A percentile compares a stretch with the other conserved stretches of the same genome.
These are phyloP conservation scores for Flammula alnicola DNA, from an alignment of 1,284 basidiomycete genomes.

Conservation along the genomic window DNA sequence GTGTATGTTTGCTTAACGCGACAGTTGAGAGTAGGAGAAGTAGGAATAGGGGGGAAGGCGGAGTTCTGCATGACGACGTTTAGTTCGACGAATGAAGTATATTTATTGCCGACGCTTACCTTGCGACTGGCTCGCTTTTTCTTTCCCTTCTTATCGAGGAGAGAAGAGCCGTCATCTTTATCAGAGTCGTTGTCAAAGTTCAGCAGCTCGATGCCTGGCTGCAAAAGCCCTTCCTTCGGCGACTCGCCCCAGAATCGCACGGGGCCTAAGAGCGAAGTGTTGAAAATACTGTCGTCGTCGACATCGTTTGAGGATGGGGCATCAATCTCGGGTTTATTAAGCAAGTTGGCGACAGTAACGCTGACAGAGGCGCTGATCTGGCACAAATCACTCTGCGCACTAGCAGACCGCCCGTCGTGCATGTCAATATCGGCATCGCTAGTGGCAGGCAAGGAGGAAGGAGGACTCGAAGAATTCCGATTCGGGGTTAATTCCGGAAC, in stretches of 20 bases:
- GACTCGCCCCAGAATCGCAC: conserved; percentile 46
- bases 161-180: conserved; percentile 32
- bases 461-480: conserved; percentile 69
- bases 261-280: conserved; percentile 40
- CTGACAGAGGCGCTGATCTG: conserved; percentile 20
- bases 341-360: conserved; percentile 26
- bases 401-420: conserved; percentile 16
- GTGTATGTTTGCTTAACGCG: conserved; percentile 28
- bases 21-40: conserved; percentile 54
- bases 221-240: conserved; percentile 32
- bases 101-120: conserved; percentile 19
- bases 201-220: conserved; percentile 43
- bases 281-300: conserved; percentile 35
- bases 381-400: conserved; percentile 22
- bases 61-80: conserved; percentile 7
- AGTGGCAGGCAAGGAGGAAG: conserved; percentile 42
- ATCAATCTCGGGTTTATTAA: too few species aligned
- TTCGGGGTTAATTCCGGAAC: conserved; percentile 67
- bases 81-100: not conserved
- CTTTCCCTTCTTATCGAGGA: conserved; percentile 26
- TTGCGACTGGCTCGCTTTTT: conserved; percentile 28
- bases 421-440: conserved; percentile 44
- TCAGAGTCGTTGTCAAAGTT: conserved; percentile 32
- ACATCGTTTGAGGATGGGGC: conserved; percentile 31
- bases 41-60: conserved; percentile 44